Evolutionary conservation across 2,329 filamentous ascomycete species (phyloP).

Genomic region (Scolecobasidium constrictum): DNA sequence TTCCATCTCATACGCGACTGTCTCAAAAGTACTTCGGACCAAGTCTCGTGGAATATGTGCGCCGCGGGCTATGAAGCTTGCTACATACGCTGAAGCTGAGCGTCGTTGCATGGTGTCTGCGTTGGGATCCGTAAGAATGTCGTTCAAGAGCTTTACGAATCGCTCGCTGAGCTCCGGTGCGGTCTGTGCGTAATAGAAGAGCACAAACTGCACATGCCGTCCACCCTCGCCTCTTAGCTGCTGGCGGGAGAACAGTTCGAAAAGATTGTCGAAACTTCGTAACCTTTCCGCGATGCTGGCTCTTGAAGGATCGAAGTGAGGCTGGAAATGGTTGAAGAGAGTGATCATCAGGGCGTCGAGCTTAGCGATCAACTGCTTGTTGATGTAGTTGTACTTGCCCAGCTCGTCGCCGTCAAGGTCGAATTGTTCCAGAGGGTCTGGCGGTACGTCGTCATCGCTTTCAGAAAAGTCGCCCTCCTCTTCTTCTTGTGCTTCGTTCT

Average conservation of each 20-base stretch:
- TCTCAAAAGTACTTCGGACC: slow-evolving; percentile 71
- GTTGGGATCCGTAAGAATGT: slow-evolving; percentile 58
- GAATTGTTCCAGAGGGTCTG: slow-evolving; percentile 53
- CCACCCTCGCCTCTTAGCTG: slow-evolving; percentile 87
- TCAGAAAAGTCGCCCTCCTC: slow-evolving; percentile 28
- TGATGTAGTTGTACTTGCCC: slow-evolving; percentile 50
- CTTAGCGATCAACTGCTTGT: slow-evolving; percentile 78
- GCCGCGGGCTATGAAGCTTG: slow-evolving; percentile 86
- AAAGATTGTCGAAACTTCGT: slow-evolving; percentile 64
- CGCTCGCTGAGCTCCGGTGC: slow-evolving; percentile 68
- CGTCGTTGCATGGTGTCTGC: slow-evolving; percentile 66
- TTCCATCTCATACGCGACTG: slow-evolving; percentile 69
- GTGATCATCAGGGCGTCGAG: slow-evolving; percentile 84
- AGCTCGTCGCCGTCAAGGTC: slow-evolving; percentile 64
- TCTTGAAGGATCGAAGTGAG: slow-evolving; percentile 26
- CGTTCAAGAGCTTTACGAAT: slow-evolving; percentile 69
- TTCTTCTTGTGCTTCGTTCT: slow-evolving; percentile 40
- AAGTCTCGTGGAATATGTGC: slow-evolving; percentile 65
- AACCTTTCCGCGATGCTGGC: slow-evolving; percentile 59
- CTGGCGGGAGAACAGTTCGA: slow-evolving; percentile 76
- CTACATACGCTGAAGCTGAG: slow-evolving; percentile 81
- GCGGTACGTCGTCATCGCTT: slow-evolving; percentile 38
- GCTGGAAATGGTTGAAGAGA: slow-evolving; percentile 73
- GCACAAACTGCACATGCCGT: slow-evolving; percentile 85
- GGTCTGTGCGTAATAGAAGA: slow-evolving; percentile 89